These are phyloP conservation scores for Exophiala xenobiotica DNA, from an alignment of 2,329 filamentous ascomycete species.

Conservation along the genomic window DNA sequence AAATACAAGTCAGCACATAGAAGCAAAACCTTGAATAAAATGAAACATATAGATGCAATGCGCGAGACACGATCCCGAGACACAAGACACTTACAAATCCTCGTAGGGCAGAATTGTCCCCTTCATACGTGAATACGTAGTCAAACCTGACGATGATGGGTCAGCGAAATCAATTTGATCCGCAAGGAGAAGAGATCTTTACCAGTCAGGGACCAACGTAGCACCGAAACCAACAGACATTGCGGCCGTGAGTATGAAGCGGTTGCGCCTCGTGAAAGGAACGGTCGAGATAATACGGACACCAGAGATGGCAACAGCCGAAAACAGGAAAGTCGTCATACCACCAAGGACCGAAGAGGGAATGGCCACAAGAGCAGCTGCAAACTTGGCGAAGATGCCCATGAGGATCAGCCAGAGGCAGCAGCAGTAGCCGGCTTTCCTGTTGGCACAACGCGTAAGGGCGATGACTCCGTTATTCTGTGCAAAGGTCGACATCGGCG, in stretches of 20 bases:
- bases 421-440: conserved; percentile 65
- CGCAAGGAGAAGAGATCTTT: not conserved
- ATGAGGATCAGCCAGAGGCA: conserved; percentile 66
- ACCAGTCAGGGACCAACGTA: conserved; percentile 45
- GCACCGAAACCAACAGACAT: conserved; percentile 60
- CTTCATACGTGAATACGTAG: conserved; percentile 46
- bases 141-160: conserved; percentile 31
- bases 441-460: conserved; percentile 65
- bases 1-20: not conserved
- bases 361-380: conserved; percentile 65
- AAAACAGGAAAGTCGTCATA: conserved; percentile 64
- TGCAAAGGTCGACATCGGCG: conserved; percentile 66
- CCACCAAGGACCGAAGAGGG: conserved; percentile 50
- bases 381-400: conserved; percentile 70
- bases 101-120: conserved; percentile 67
- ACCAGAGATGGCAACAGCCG: conserved; percentile 63
- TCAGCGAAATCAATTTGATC: not conserved
- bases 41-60: too few relatives aligned
- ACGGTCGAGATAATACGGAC: conserved; percentile 64
- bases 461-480: conserved; percentile 69
- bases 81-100: conserved; percentile 27
- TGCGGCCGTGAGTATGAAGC: conserved; percentile 63
- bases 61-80: not conserved
- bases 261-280: conserved; percentile 62
- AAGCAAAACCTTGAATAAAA: too few relatives aligned